phyloP scores from a whole-genome alignment of 2,329 filamentous ascomycete species.

The Cercospora sojina region DNA sequence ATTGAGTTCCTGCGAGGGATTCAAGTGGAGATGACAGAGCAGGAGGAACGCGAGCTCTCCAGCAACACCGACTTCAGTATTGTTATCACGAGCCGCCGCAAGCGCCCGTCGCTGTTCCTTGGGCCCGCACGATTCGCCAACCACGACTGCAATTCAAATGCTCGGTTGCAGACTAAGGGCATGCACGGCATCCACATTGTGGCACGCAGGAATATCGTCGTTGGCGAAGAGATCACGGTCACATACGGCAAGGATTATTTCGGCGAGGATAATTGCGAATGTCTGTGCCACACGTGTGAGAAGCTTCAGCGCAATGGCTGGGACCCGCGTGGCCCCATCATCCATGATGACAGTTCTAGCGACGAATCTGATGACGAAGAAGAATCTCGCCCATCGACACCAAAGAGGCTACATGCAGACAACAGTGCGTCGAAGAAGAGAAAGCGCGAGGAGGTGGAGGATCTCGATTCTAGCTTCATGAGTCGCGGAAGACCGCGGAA shows the following conservation, averaged over 20 bases:
- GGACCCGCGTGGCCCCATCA: conserved; percentile 52
- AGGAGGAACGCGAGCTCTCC: conserved; percentile 82
- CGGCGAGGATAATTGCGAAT: conserved; percentile 91
- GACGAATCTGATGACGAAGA: conserved; percentile 38
- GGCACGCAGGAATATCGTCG: conserved; percentile 74
- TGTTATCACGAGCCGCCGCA: conserved; percentile 88
- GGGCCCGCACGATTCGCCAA: conserved; percentile 96
- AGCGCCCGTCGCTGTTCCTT: conserved; percentile 86
- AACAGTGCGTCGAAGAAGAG: conserved; percentile 21
- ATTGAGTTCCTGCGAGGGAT: conserved; percentile 91
- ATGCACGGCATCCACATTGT: conserved; percentile 88
- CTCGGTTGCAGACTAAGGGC: conserved; percentile 77
- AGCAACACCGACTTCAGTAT: conserved; percentile 95
- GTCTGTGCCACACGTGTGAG: conserved; percentile 87
- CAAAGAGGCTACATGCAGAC: conserved; percentile 7
- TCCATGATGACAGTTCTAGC: conserved; percentile 38
- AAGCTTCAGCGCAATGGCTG: conserved; percentile 74
- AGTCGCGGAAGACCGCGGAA: conserved; percentile 27
- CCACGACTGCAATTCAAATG: conserved; percentile 94
- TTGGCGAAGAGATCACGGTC: conserved; percentile 94
- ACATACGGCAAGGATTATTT: conserved; percentile 97
- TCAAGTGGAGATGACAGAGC: conserved; percentile 85
- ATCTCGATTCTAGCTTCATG: conserved; percentile 1
- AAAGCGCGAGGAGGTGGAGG: conserved; percentile 25
- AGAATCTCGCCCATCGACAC: conserved; percentile 27